Percentiles rank a stretch among this genome's conserved stretches.
These are phyloP conservation scores for Chlorella sorokiniana DNA, from an alignment of 139 green algal genomes.

Conservation along the genomic window DNA sequence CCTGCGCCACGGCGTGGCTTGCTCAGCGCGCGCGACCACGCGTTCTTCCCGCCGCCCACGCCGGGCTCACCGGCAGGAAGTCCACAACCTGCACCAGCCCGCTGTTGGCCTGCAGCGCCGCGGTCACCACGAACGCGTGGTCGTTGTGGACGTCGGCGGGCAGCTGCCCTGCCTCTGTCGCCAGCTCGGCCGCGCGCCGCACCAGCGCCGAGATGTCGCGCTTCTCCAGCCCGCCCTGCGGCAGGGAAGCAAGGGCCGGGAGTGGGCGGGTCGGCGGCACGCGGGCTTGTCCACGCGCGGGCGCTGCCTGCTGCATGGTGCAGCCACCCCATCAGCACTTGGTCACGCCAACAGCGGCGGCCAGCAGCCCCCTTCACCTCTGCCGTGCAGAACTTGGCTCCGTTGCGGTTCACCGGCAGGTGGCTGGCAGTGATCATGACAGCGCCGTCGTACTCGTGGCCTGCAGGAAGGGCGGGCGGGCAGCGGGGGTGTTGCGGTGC, in stretches of 20 bases:
- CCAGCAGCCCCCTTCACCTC: constrained; percentile 18
- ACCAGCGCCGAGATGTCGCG: constrained; percentile 82
- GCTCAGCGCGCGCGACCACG: too few relatives aligned
- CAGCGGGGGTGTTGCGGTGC: not conserved
- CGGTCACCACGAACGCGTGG: constrained; percentile 48
- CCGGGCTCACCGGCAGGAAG: constrained; percentile 39
- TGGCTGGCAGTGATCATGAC: constrained; percentile 93
- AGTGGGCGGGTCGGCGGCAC: too few relatives aligned
- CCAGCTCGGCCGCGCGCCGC: constrained; percentile 49
- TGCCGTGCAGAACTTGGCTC: constrained; percentile 84
- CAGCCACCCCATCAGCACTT: too few relatives aligned
- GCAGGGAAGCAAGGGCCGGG: not conserved
- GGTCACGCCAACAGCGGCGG: not conserved
- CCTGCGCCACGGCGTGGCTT: too few relatives aligned
- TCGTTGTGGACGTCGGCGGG: constrained; percentile 34
- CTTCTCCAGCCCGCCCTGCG: constrained; percentile 75
- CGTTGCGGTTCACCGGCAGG: constrained; percentile 88
- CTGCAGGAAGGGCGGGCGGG: constrained; percentile 21
- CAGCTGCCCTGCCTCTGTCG: constrained; percentile 8
- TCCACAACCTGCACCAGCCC: constrained; percentile 38
- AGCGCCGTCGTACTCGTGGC: constrained; percentile 52
- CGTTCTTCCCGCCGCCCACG: not conserved
- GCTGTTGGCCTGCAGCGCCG: constrained; percentile 33
- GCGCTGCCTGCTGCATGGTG: too few relatives aligned
- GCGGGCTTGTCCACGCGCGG: too few relatives aligned